Base-by-base conservation (phyloP, 495 filamentous ascomycete genomes). In the Massariosphaeria phaeospora region DNA sequence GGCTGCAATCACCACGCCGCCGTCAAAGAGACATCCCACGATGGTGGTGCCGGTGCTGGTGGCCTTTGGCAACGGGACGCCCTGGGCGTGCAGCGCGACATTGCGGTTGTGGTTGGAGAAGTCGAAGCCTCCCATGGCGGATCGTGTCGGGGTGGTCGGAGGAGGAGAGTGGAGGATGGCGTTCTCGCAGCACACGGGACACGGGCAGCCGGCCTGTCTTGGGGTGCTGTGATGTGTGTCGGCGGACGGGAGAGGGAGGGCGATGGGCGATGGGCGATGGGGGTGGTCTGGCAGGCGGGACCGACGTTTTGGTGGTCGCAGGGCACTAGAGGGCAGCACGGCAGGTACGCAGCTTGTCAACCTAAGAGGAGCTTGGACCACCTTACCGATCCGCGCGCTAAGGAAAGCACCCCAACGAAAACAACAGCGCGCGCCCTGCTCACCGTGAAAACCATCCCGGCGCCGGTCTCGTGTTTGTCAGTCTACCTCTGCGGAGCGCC, bases 41-140 rank as follows among this genome's bases (percentile, higher is more conserved):
- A 99, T 99, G 61, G 94, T 99, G 33, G 94, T 99, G 77, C 94
- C 94, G 45, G 94, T 99, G 72, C 89, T 95, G 51, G 94, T 99
- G 48, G 94, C 94, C 77, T 96, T 96, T 53, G 94, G 94, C 48
- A 96, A 75, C 47, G 94, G 91, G 33, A 96, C 83, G 43, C 94
- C 94, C 73, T 82, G 83, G 66, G 90, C 88, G 70, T 97, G 91
- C 57, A 99, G 80, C 58, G 90, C 90, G 66, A 83, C 82, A 81
- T 99, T 99, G 75, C 94, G 89, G 77, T 95, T 91, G 81, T 96
- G 88, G 78, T 97, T 97, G 67, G 88, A 91, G 79, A 99, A 99
- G 76, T 97, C 93, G 79, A 99, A 96, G 78, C 94, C 94, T 58
- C 86, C 83, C 94, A 99, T 98, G 62, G 64, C 35, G 2, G 29